Percentiles rank a stretch among this genome's conserved stretches.
Evolutionary conservation across 768 basidiomycete species (phyloP).

Genomic region (Lactarius vividus): DNA sequence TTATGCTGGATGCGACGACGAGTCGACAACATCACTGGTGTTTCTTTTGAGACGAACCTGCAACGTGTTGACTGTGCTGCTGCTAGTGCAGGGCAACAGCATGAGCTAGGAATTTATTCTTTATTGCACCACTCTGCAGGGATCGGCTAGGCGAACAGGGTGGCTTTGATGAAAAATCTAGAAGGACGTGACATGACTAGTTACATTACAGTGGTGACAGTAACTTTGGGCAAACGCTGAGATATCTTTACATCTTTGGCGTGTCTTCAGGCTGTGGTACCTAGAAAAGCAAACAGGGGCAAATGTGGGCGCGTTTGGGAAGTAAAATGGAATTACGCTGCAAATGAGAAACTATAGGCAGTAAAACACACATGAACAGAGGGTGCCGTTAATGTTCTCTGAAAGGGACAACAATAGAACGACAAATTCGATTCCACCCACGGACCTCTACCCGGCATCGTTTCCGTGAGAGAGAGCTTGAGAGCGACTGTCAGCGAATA

Average conservation of each 20-base stretch:
- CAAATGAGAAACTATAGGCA: no score
- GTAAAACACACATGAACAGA: no score
- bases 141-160: neutral
- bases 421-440: neutral
- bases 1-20: no score
- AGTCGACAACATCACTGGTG: no score
- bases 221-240: neutral
- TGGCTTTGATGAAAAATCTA: neutral
- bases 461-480: constrained; percentile 8
- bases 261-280: no score
- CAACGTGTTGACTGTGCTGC: neutral
- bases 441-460: constrained; percentile 8
- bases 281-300: no score
- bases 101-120: neutral
- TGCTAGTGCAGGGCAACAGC: neutral
- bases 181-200: neutral
- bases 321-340: no score
- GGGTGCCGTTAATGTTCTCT: no score
- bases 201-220: neutral
- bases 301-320: constrained; percentile 24
- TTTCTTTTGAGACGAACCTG: neutral
- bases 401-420: no score
- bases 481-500: no score
- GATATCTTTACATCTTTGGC: no score
- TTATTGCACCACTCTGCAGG: neutral